Percentiles rank a stretch among this genome's conserved stretches.
Evolutionary conservation across 2,329 filamentous ascomycete species (phyloP).

Genomic region (Dactylellina sp.): DNA sequence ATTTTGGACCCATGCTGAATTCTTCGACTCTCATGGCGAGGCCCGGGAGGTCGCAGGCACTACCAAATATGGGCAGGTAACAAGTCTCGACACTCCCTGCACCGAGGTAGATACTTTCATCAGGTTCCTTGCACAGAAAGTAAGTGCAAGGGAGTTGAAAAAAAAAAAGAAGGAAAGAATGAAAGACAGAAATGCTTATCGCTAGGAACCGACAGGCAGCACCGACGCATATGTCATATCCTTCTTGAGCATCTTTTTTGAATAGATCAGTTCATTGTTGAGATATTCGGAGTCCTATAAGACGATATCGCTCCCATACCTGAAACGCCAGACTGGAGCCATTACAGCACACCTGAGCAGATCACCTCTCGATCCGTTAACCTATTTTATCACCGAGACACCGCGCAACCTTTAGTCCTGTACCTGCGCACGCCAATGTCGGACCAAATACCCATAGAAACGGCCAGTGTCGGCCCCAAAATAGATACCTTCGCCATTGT

Average conservation of each 20-base stretch:
- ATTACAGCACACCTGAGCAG: slow-evolving; percentile 43
- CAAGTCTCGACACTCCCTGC: slow-evolving; percentile 43
- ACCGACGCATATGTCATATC: slow-evolving; percentile 40
- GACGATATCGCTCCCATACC: slow-evolving; percentile 43
- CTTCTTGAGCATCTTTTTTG: slow-evolving; percentile 21
- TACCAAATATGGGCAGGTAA: slow-evolving; percentile 53
- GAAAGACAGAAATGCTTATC: slow-evolving; percentile 46
- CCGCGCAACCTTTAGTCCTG: slow-evolving; percentile 43
- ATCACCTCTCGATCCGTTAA: slow-evolving; percentile 37
- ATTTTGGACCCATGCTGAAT: slow-evolving; percentile 49
- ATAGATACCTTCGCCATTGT: slow-evolving; percentile 44
- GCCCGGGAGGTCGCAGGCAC: slow-evolving; percentile 25
- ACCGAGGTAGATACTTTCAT: slow-evolving; percentile 51
- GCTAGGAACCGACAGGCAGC: slow-evolving; percentile 39
- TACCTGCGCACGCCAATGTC: slow-evolving; percentile 54
- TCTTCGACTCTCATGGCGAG: slow-evolving; percentile 40
- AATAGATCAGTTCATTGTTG: background rate
- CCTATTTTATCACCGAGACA: slow-evolving; percentile 45
- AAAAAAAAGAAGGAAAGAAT: background rate
- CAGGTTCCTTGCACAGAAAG: slow-evolving; percentile 46
- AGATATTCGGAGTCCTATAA: slow-evolving; percentile 45
- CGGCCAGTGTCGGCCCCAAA: slow-evolving; percentile 32
- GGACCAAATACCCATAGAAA: slow-evolving; percentile 23
- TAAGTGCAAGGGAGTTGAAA: background rate
- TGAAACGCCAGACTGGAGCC: slow-evolving; percentile 44